Evolutionary conservation across 805 yeast genomes (phyloP), one percentile per base, ranked within the genome.

Genomic region (Ascoidea tarda): DNA sequence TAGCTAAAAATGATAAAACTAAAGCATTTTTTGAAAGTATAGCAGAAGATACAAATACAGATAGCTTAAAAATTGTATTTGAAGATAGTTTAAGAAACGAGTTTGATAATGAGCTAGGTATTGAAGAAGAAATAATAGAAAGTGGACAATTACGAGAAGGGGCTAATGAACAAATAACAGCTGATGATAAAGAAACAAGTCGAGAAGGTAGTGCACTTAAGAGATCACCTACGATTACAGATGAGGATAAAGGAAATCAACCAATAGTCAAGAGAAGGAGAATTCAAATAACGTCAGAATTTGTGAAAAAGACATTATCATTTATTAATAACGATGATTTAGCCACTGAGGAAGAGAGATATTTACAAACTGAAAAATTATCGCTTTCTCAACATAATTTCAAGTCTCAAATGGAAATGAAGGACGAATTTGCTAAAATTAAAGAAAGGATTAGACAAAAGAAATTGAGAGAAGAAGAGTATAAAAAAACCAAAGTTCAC

Each of bases 11-110:
- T 58, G 77, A 78, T 12, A 81, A 74, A 58, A 70, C 85, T 2
- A 72, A 74, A 58, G 87, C 91, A 0, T 85, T 85, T 59, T 84
- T 81, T 61, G 79, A 78, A 45, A 72, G 83, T 16, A 78, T 81
- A 53, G 73, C 80, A 21, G 83, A 78, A 31, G 77, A 73, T 48
- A 60, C 67, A 1, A 56, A 59, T n/a, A 62, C 52, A 6, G 48
- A 44, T 28, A 49, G 44, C 31, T 54, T 57, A 5, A 64, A 59
- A 50, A 62, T 63, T 32, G 68, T 70, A 6, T 61, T 69, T 47
- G 63, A 64, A 16, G 65, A 62, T 12, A 58, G 53, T 8, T 61
- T 57, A n/a, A 57, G 55, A 12, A 66, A 60, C 32, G 60, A 53
- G 1, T 57, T 63, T 28, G 67, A 62, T 6, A 56, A 56, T 5